Evolutionary conservation across 257 asterid genomes (phyloP), one percentile per base, ranked within the genome.

Genomic region (Rhazya stricta): DNA sequence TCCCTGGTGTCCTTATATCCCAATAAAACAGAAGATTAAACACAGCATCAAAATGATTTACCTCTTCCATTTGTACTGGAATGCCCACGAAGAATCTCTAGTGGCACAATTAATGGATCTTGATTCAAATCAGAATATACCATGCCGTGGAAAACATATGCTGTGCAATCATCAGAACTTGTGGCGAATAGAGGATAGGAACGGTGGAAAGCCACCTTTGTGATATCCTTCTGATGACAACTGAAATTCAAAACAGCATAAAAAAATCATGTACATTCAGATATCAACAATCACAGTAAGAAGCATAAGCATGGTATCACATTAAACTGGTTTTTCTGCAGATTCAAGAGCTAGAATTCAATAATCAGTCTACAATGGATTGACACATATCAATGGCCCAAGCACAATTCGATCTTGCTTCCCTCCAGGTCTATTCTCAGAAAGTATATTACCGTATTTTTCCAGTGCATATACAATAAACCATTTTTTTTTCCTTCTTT

Each of bases 81-180:
- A 84, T 94, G 99, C 70, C 99, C 99, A 48, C 96, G 88, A 34
- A 95, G 98, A 80, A 95, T 89, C 87, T 87, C 90, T 43, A 95
- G 84, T 41, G 99, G 99, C 69, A 89, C 97, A 75, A 92, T 86
- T 74, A 89, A 80, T 1, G 99, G 98, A 80, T 95, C 90, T 66
- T 95, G 91, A 76, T 92, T 95, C 78, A 95, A 80, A 84, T 95
- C 98, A 1, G 99, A 89, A 84, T 91, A 95, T 66, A 92, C 98
- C 96, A 86, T 95, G 43, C 98, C 98, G 56, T 95, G 99, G 72
- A 89, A 92, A 57, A 95, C 88, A 73, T 88, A 89, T 42, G 99
- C 90, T 9, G 97, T 88, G 89, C 91, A 80, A 82, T 95, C 99
- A 77, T 95, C 98, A 23, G 99, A 95, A 84, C 94, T 81, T 8